These are phyloP conservation scores for Pyrus hybrid DNA, from an alignment of 331 rosid species.

Conservation along the genomic window DNA sequence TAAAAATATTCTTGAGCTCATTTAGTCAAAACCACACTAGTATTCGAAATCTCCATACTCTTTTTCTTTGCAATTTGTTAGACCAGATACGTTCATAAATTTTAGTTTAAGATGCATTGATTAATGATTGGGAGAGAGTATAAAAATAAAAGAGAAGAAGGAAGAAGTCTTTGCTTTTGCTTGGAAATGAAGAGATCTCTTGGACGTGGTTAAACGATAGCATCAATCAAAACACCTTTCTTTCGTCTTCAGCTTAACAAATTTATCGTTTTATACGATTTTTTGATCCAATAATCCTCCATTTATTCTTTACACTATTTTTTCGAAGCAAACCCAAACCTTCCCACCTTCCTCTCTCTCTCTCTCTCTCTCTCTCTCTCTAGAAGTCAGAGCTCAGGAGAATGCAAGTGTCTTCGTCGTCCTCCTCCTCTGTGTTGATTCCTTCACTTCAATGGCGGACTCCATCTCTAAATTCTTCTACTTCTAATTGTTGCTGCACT, in stretches of 20 bases:
- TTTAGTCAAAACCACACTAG: too few species aligned
- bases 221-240: not conserved
- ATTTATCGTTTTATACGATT: not conserved
- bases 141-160: not conserved
- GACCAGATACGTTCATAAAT: too few species aligned
- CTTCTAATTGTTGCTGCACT: not conserved
- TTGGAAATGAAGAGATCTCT: not conserved
- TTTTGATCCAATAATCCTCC: not conserved
- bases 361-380: not conserved
- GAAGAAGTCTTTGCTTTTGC: not conserved
- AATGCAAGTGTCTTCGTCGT: slow-evolving; percentile 12
- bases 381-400: not conserved
- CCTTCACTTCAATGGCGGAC: slow-evolving; percentile 2
- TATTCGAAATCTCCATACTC: too few species aligned
- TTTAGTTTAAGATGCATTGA: not conserved
- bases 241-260: not conserved
- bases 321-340: not conserved
- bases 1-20: too few species aligned
- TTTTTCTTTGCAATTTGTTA: too few species aligned
- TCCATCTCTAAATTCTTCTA: not conserved
- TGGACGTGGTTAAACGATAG: not conserved
- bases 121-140: too few species aligned
- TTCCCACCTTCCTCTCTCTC: not conserved
- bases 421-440: not conserved
- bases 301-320: not conserved